A percentile compares a stretch with the other conserved stretches of the same genome.
Conservation (phyloP, 2,329 filamentous ascomycete species). For the Coniochaeta ligniaria region DNA sequence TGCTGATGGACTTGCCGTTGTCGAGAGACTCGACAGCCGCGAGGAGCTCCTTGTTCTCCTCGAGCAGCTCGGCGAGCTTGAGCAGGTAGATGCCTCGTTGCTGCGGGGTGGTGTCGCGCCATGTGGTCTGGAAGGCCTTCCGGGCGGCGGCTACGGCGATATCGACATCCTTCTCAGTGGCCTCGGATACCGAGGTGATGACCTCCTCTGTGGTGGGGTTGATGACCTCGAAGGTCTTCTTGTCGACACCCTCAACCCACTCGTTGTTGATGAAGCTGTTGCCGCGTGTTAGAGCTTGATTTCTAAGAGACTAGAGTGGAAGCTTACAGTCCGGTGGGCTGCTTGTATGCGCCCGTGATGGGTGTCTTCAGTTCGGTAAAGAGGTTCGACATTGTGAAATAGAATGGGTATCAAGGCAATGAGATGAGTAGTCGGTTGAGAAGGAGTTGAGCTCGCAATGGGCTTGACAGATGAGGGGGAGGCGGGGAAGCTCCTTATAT, state of each 20-base stretch:
- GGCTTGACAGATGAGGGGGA: slow-evolving; percentile 1
- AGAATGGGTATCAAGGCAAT: background rate
- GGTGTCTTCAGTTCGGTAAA: slow-evolving; percentile 60
- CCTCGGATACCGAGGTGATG: slow-evolving; percentile 77
- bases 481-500: slow-evolving; percentile 1
- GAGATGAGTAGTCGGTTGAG: background rate
- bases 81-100: slow-evolving; percentile 61
- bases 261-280: slow-evolving; percentile 86
- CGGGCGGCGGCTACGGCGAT: slow-evolving; percentile 79
- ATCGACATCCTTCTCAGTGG: slow-evolving; percentile 78
- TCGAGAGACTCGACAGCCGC: slow-evolving; percentile 81
- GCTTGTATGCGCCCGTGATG: slow-evolving; percentile 49
- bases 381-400: slow-evolving; percentile 21
- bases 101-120: slow-evolving; percentile 62
- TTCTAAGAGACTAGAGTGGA: slow-evolving; percentile 1
- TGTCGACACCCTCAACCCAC: slow-evolving; percentile 75
- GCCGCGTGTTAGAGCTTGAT: slow-evolving; percentile 12
- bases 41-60: slow-evolving; percentile 70
- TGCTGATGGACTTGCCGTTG: slow-evolving; percentile 74
- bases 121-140: slow-evolving; percentile 72
- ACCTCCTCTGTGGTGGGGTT: slow-evolving; percentile 82
- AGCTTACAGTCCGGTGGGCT: slow-evolving; percentile 56
- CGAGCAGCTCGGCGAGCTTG: slow-evolving; percentile 73
- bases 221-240: slow-evolving; percentile 87
- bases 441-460: background rate